Evolutionary conservation across 495 filamentous ascomycete species (phyloP).

Genomic region (Aspergillus carlsbadensis): DNA sequence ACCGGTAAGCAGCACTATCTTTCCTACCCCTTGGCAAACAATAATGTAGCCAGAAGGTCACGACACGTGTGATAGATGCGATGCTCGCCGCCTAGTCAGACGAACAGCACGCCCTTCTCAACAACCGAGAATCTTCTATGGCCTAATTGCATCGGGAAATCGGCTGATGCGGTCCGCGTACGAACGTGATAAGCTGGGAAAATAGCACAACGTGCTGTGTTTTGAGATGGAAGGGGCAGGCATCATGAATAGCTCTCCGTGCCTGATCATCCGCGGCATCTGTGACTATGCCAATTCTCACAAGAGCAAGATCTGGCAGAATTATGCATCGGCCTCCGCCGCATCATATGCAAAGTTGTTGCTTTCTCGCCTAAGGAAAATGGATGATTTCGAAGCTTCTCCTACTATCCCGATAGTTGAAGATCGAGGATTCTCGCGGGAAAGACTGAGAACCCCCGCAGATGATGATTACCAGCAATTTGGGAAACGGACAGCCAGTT

Average conservation of each 20-base stretch:
- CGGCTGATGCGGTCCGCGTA: slow-evolving; percentile 13
- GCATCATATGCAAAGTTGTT: slow-evolving; percentile 34
- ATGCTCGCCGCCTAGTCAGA: not conserved
- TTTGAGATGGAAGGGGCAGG: slow-evolving; percentile 52
- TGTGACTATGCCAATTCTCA: slow-evolving; percentile 39
- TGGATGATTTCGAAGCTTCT: not conserved
- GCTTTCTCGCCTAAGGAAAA: not conserved
- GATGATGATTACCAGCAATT: too few relatives aligned
- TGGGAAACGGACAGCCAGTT: too few relatives aligned
- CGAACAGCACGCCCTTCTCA: not conserved
- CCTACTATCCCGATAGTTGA: too few relatives aligned
- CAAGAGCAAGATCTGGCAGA: slow-evolving; percentile 37
- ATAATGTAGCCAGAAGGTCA: not conserved
- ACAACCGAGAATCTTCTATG: slow-evolving; percentile 15
- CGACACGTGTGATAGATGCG: not conserved
- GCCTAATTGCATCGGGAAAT: slow-evolving; percentile 20
- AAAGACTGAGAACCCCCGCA: too few relatives aligned
- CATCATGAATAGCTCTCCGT: slow-evolving; percentile 29
- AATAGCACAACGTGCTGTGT: slow-evolving; percentile 30
- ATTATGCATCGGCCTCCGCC: slow-evolving; percentile 31
- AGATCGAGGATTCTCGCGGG: too few relatives aligned
- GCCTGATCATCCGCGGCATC: slow-evolving; percentile 33
- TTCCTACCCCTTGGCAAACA: too few relatives aligned
- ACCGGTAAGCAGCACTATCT: too few relatives aligned
- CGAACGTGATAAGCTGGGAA: slow-evolving; percentile 17